A percentile compares a stretch with the other conserved stretches of the same genome.
Evolutionary conservation across 2,329 filamentous ascomycete genomes (phyloP).

Genomic region (Fusarium temperatum): DNA sequence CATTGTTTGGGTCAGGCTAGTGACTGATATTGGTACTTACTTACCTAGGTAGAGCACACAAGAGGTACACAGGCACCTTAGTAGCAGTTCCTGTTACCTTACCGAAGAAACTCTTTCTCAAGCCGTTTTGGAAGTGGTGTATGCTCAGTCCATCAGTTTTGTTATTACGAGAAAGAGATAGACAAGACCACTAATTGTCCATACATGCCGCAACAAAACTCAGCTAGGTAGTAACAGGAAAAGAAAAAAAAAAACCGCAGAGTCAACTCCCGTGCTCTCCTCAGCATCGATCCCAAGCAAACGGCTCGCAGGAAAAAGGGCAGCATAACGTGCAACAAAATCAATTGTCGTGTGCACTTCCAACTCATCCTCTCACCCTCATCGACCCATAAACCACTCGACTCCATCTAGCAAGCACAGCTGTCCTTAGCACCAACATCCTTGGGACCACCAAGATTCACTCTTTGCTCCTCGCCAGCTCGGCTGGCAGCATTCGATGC

Average conservation of each 20-base stretch:
- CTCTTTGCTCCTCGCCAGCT: slow-evolving; percentile 74
- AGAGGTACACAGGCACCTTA: background rate
- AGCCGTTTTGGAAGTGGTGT: background rate
- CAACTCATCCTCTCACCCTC: slow-evolving; percentile 16
- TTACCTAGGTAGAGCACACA: background rate
- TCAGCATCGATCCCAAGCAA: slow-evolving; percentile 42
- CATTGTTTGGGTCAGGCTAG: background rate
- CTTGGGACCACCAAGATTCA: slow-evolving; percentile 80
- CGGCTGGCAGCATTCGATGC: slow-evolving; percentile 69
- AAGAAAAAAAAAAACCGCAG: slow-evolving; percentile 28
- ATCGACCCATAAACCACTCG: background rate
- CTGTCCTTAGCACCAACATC: slow-evolving; percentile 85
- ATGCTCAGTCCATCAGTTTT: background rate
- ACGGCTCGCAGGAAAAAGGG: slow-evolving; percentile 41
- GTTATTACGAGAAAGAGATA: background rate
- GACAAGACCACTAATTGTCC: slow-evolving; percentile 3
- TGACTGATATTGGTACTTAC: background rate
- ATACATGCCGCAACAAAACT: slow-evolving; percentile 30
- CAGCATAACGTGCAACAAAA: slow-evolving; percentile 41
- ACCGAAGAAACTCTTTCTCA: background rate
- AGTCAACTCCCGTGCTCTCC: slow-evolving; percentile 43
- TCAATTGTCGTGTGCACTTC: slow-evolving; percentile 25
- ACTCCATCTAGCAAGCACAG: slow-evolving; percentile 77
- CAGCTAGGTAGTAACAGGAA: slow-evolving; percentile 32
- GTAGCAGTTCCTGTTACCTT: background rate